Base-by-base conservation (phyloP, 1,284 basidiomycete species). In the Apiotrichum mycotoxinovorans region DNA sequence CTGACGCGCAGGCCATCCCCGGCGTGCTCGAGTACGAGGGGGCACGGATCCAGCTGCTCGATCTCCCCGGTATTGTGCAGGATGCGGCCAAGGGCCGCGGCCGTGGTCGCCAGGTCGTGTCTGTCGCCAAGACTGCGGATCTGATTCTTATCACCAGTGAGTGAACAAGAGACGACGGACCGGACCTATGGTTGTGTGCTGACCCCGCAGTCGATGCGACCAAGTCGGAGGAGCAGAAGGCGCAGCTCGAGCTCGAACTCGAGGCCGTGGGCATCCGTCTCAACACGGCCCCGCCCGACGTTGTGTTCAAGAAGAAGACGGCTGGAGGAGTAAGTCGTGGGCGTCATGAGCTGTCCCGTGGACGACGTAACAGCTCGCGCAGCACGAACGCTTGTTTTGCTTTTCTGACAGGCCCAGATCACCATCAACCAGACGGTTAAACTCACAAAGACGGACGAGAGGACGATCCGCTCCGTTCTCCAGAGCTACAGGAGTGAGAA, bases 11-110 rank as follows among this genome's bases (percentile, higher is more conserved):
- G 84, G 92, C 92, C 8, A 96, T 97, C 64, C 92, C 93, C 41
- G 93, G 93, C 58, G 95, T 94, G 22, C 84, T 96, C 23, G 92
- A 96, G 70, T 88, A 96, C 70, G 86, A 94, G 72, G 93, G 93
- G 27, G 91, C 92, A 15, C 83, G 90, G 44, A 92, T 96, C 57
- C 93, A 97, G 72, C 82, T 98, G 46, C 83, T 97, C 27, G 95
- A 98, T 84, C 79, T 98, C 55, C 95, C 95, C 2, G 95, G 95
- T 78, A 98, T 98, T 70, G 92, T 98, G 23, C 94, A 98, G 77
- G 95, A 94, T 44, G 94, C 95, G 9, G 89, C 89, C 65, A 88
- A 91, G 80, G 88, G 86, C 64, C 84, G 92, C 65, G 95, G 95
- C 35, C 84, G 95, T 69, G 95, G 95, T 48, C 85, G 95, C 63